Conservation (phyloP, 441 rosid species). For the Brassica hybrid region DNA sequence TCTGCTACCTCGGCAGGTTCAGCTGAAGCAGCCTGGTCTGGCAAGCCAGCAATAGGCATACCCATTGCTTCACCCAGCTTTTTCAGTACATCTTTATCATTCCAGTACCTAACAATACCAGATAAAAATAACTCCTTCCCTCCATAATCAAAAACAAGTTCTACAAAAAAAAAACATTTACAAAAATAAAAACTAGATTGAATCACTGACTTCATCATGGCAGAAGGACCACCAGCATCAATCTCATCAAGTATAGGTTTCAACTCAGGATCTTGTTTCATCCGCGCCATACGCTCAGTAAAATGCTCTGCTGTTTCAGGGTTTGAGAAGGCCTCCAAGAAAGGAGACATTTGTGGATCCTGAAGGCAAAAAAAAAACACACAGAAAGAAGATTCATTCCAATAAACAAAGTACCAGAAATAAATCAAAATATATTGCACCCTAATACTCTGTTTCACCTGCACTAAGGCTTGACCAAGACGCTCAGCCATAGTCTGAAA, state of each 20-base stretch:
- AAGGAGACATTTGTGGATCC: slow-evolving; percentile 93
- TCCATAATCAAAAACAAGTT: slow-evolving; percentile 24
- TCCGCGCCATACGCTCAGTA: slow-evolving; percentile 79
- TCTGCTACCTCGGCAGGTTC: slow-evolving; percentile 56
- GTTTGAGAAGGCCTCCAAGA: slow-evolving; percentile 78
- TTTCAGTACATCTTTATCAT: slow-evolving; percentile 83
- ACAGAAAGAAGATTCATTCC: neutral
- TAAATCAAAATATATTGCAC: neutral
- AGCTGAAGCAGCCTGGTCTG: slow-evolving; percentile 61
- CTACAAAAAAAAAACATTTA: neutral
- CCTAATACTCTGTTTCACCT: slow-evolving; percentile 49
- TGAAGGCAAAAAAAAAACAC: slow-evolving; percentile 32
- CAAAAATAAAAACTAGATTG: neutral
- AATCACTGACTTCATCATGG: slow-evolving; percentile 82
- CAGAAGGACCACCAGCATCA: slow-evolving; percentile 87
- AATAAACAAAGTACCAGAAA: slow-evolving; percentile 16
- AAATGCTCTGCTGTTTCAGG: slow-evolving; percentile 75
- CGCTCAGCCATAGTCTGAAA: slow-evolving; percentile 92
- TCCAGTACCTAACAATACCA: slow-evolving; percentile 78
- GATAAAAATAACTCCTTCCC: slow-evolving; percentile 20
- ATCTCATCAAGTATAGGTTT: slow-evolving; percentile 88
- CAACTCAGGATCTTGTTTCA: slow-evolving; percentile 81
- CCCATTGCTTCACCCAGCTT: slow-evolving; percentile 99
- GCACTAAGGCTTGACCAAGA: slow-evolving; percentile 84
- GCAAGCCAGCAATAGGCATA: slow-evolving; percentile 71